These are phyloP conservation scores for Marchantia polymorpha DNA, from an alignment of 225 moss, liverwort and hornwort species.

Conservation along the genomic window DNA sequence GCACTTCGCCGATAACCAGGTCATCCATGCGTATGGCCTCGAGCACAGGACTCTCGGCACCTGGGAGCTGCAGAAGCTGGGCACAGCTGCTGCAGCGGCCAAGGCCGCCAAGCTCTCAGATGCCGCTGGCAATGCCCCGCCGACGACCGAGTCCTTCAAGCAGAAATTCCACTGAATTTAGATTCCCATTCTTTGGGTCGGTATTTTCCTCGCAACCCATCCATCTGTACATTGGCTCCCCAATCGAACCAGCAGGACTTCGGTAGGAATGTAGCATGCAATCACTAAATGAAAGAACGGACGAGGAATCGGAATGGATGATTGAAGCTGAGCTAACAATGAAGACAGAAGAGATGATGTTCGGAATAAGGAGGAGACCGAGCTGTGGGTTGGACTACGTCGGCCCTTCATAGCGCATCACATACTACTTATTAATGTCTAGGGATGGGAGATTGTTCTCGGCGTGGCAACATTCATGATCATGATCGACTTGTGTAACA, in stretches of 20 bases:
- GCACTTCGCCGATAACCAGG: constrained; percentile 76
- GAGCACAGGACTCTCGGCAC: constrained; percentile 51
- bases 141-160: neutral
- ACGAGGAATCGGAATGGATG: too few relatives aligned
- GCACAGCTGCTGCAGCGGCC: constrained; percentile 28
- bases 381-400: neutral
- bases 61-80: constrained; percentile 48
- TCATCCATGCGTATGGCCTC: constrained; percentile 57
- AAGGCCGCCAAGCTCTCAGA: neutral
- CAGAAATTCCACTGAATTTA: neutral
- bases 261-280: neutral
- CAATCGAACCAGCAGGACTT: neutral
- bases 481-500: neutral
- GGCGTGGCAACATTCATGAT: neutral
- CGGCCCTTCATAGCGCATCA: too few relatives aligned
- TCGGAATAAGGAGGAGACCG: neutral
- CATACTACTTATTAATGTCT: too few relatives aligned
- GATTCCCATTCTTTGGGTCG: neutral
- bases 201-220: neutral
- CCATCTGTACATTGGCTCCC: neutral
- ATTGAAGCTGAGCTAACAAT: neutral
- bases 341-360: neutral
- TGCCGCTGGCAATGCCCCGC: too few relatives aligned
- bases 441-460: too few relatives aligned
- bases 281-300: neutral